Base-by-base conservation (phyloP, 306 rosid genomes). In the Casuarina glauca region DNA sequence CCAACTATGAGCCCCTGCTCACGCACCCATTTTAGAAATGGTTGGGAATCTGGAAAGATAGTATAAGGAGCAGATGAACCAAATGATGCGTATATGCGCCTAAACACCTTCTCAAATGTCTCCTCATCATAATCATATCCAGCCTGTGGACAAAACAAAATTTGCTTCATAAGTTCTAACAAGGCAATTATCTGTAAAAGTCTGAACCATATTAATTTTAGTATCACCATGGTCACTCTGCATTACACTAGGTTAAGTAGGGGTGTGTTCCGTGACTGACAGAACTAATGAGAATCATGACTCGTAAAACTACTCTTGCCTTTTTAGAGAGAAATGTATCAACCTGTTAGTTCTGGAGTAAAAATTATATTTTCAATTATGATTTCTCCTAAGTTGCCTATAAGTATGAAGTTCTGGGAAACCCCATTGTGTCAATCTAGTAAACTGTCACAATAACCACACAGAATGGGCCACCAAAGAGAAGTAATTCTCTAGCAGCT, bases 51-150 rank as follows among this genome's bases (percentile, higher is more conserved):
- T 1, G 93, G 88, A 82, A 91, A 95, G 74, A 89, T 78, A 58
- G 71, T 74, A 81, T 91, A 95, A 36, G 98, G 97, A n/a, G 97
- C 98, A 74, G 97, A 86, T 36, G 98, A 95, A 78, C 98, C 97
- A 82, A 95, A 93, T 4, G 98, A 86, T 49, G 97, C 76, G 81
- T 92, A 92, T 81, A 95, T 95, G 80, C 97, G 97, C 66, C 84
- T 84, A 81, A 95, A 95, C 79, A 95, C 91, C 78, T 95, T 95
- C 84, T 92, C 98, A 87, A 95, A 95, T 52, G 97, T 95, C 89
- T 95, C 98, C 85, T 95, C 98, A 9, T 95, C 97, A 36, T 90
- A 92, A 3, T 88, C 93, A 83, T 92, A 95, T 79, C 98, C 97
- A 83, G 97, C 98, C 97, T 95, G 90, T 58, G 54, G 82, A 26